A percentile compares a stretch with the other conserved stretches of the same genome.
Evolutionary conservation across 1,284 basidiomycete species (phyloP).

Genomic region (Rhodofomes roseus): DNA sequence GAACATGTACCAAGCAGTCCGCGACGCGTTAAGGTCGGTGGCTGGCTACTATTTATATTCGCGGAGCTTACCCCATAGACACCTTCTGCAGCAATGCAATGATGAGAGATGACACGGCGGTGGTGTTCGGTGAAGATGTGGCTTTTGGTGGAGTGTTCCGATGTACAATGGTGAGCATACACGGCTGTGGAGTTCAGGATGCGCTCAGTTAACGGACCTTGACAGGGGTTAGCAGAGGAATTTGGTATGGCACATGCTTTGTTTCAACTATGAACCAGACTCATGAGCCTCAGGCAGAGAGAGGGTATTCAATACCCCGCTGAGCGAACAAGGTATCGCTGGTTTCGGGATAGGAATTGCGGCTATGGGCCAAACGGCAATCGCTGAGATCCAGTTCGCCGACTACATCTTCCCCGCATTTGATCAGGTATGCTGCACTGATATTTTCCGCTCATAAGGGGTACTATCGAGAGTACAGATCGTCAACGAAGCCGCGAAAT

Average conservation of each 20-base stretch:
- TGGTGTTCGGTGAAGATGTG: conserved; percentile 93
- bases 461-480: conserved; percentile 44
- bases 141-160: conserved; percentile 93
- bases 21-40: conserved; percentile 78
- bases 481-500: conserved; percentile 95
- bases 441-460: not conserved
- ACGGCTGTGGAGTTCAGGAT: too few relatives aligned
- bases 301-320: conserved; percentile 92
- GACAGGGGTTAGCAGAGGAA: conserved; percentile 85
- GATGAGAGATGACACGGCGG: conserved; percentile 80
- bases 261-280: not conserved
- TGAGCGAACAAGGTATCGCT: conserved; percentile 93
- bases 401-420: conserved; percentile 92
- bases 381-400: conserved; percentile 90
- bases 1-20: conserved; percentile 88
- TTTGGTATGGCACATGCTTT: conserved; percentile 56
- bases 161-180: conserved; percentile 65
- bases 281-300: conserved; percentile 58
- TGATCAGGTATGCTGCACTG: conserved; percentile 62
- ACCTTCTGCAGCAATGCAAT: conserved; percentile 62
- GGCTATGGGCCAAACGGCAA: conserved; percentile 90
- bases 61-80: not conserved
- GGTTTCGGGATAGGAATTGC: conserved; percentile 94
- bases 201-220: conserved; percentile 10
- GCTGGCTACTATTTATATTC: conserved; percentile 6